Evolutionary conservation across 2,329 filamentous ascomycete species (phyloP).

Genomic region (Madurella fahalii): DNA sequence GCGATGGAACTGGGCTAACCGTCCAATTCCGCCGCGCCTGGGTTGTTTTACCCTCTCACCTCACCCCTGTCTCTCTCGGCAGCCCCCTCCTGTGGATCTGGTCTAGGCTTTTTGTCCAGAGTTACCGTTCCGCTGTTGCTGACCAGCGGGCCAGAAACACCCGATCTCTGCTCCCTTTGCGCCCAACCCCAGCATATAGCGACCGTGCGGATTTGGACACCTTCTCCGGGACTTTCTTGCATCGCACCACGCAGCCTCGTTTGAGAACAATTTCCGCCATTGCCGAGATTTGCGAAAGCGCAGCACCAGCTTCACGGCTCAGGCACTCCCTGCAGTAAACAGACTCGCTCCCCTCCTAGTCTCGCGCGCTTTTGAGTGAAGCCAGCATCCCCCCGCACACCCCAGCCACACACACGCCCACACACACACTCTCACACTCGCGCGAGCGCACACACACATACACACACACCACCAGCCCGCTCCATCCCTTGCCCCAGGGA

Average conservation of each 20-base stretch:
- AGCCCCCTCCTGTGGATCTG: conserved; percentile 16
- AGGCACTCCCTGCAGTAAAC: background rate
- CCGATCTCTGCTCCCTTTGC: conserved; percentile 20
- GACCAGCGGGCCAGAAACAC: conserved; percentile 13
- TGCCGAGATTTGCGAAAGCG: background rate
- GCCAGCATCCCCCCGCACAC: background rate
- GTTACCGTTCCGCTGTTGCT: conserved; percentile 11
- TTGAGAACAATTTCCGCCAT: background rate
- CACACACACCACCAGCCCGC: conserved; percentile 9
- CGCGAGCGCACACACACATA: background rate
- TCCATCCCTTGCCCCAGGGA: background rate
- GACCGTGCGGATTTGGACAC: conserved; percentile 13
- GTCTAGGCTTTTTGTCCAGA: conserved; percentile 17
- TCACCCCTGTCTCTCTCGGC: conserved; percentile 8
- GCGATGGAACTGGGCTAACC: conserved; percentile 18
- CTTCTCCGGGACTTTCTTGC: background rate
- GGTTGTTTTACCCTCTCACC: conserved; percentile 11
- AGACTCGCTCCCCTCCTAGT: conserved; percentile 1
- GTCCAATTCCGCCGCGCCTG: conserved; percentile 17
- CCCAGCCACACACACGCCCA: conserved; percentile 1
- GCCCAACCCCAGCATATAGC: conserved; percentile 18
- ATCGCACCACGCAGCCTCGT: conserved; percentile 1
- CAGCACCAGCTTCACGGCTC: background rate
- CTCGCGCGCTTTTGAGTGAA: conserved; percentile 5
- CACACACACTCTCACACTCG: background rate